Percentiles rank a stretch among this genome's conserved stretches.
Evolutionary conservation across 352 stramenopile genomes (phyloP).

Genomic region (Phytopythium cucurbitacearum): DNA sequence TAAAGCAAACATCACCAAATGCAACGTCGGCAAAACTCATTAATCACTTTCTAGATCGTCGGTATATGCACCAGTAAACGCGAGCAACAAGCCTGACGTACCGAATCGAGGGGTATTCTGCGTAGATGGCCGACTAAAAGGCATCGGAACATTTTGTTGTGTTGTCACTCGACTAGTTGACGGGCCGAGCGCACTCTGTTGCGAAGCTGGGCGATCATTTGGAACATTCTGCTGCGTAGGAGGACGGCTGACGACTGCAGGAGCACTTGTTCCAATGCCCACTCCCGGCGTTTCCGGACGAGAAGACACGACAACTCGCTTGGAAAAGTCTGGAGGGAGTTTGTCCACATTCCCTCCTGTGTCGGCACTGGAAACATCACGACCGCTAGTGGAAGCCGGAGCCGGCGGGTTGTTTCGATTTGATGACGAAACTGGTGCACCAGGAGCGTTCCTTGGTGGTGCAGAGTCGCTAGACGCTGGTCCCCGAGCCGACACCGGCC

Average conservation of each 20-base stretch:
- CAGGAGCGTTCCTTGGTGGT: too few species aligned
- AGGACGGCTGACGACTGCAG: not conserved
- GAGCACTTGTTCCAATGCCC: not conserved
- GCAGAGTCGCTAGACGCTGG: too few species aligned
- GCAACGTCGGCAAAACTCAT: not conserved
- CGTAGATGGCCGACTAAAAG: not conserved
- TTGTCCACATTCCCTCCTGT: slow-evolving; percentile 1
- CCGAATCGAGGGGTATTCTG: slow-evolving; percentile 2
- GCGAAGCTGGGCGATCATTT: slow-evolving; percentile 1
- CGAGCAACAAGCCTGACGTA: not conserved
- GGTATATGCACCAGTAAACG: too few species aligned
- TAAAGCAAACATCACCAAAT: not conserved
- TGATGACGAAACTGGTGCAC: not conserved
- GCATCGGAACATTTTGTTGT: not conserved
- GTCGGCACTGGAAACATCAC: not conserved
- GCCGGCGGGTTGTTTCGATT: not conserved
- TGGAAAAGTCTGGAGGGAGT: not conserved
- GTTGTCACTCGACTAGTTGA: not conserved
- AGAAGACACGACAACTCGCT: not conserved
- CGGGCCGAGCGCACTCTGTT: not conserved
- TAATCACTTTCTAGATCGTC: too few species aligned
- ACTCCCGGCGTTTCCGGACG: slow-evolving; percentile 5
- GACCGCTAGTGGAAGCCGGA: not conserved
- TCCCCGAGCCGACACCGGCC: too few species aligned
- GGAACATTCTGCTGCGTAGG: not conserved